Evolutionary conservation across 108 stramenopile species (phyloP).

Genomic region (Pseudonitzschia pungens): DNA sequence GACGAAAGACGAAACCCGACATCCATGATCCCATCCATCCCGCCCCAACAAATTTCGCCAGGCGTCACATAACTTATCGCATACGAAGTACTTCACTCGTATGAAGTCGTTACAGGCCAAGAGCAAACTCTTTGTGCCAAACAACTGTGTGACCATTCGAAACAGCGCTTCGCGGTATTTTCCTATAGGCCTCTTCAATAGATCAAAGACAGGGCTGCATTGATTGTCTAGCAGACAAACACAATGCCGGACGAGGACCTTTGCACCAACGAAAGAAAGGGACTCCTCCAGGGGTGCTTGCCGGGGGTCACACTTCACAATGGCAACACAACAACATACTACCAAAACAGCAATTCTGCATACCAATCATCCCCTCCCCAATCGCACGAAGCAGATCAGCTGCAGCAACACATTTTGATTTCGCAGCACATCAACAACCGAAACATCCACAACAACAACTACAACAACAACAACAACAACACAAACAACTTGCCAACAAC

Average conservation of each 20-base stretch:
- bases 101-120: too few species aligned
- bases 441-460: background rate
- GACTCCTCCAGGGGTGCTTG: constrained; percentile 8
- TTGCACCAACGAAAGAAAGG: constrained; percentile 11
- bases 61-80: too few species aligned
- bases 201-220: background rate
- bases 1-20: too few species aligned
- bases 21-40: too few species aligned
- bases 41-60: too few species aligned
- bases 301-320: constrained; percentile 18
- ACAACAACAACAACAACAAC: background rate
- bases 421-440: background rate
- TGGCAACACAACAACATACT: background rate
- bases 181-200: background rate
- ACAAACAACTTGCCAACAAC: background rate
- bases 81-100: too few species aligned
- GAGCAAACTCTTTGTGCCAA: too few species aligned
- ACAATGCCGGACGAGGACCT: constrained; percentile 1
- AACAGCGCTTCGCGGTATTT: too few species aligned
- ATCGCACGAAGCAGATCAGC: background rate
- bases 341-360: constrained; percentile 1
- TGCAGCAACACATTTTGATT: constrained; percentile 4
- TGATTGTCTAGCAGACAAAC: background rate
- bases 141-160: too few species aligned
- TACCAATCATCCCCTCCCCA: background rate